Evolutionary conservation across 202 grass and related monocot species (phyloP).

Genomic region (Sporobolus alterniflorus): DNA sequence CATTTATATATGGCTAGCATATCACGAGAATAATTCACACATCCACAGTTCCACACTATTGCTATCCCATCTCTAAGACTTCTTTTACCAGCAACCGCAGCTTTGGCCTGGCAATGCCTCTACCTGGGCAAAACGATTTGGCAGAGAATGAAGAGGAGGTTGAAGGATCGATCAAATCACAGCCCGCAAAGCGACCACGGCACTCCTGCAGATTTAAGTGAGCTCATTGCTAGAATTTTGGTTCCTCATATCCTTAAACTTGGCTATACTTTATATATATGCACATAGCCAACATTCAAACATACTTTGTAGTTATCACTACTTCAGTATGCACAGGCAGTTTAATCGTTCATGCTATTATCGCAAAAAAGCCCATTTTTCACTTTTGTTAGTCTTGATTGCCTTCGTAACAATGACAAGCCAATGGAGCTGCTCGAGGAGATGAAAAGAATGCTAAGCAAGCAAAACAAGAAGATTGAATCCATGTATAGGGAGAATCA

Average conservation of each 20-base stretch:
- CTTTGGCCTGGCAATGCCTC: background rate
- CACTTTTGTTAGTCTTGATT: background rate
- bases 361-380: background rate
- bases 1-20: background rate
- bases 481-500: slow-evolving; percentile 11
- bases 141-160: background rate
- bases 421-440: slow-evolving; percentile 12
- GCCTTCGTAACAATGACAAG: background rate
- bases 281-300: background rate
- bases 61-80: background rate
- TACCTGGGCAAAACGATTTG: background rate
- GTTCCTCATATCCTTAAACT: background rate
- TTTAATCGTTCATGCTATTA: background rate
- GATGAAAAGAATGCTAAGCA: background rate
- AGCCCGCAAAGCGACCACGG: background rate
- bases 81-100: background rate
- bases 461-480: background rate
- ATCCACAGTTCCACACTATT: background rate
- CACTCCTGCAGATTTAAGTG: background rate
- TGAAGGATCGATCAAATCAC: background rate
- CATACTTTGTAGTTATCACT: background rate
- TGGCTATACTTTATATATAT: background rate
- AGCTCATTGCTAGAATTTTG: background rate
- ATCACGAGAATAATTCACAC: background rate
- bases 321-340: background rate